Conservation (phyloP, 176 grass and related monocot species). For the Areca catechu region DNA sequence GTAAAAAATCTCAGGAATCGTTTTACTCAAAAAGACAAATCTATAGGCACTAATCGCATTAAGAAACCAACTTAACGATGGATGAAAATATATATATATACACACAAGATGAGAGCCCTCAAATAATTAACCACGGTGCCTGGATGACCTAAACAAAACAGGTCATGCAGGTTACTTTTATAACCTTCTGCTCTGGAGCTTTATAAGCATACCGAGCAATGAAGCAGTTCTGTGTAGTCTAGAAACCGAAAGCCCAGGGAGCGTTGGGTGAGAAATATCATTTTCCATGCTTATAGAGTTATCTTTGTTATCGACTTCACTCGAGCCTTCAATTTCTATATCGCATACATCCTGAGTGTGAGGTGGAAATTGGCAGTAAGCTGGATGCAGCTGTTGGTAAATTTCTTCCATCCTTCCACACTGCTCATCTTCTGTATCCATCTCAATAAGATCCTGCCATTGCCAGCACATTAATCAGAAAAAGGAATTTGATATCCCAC, state of each 20-base stretch:
- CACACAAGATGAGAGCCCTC: no score
- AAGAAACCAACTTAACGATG: no score
- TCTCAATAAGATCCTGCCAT: slow-evolving; percentile 64
- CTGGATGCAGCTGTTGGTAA: slow-evolving; percentile 27
- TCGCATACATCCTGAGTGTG: slow-evolving; percentile 3
- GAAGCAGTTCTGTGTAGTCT: slow-evolving; percentile 27
- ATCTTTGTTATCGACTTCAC: slow-evolving; percentile 25
- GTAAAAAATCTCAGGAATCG: no score
- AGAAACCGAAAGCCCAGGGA: slow-evolving; percentile 33
- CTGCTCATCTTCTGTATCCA: slow-evolving; percentile 67
- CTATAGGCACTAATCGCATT: no score
- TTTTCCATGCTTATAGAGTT: background rate
- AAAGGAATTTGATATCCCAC: no score
- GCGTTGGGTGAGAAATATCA: slow-evolving; percentile 40
- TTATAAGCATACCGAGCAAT: slow-evolving; percentile 29
- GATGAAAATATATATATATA: no score
- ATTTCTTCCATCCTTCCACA: slow-evolving; percentile 49
- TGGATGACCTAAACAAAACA: no score
- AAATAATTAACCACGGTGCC: no score
- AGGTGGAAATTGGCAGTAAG: slow-evolving; percentile 46
- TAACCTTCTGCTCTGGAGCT: slow-evolving; percentile 29
- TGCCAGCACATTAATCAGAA: no score
- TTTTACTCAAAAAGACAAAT: no score
- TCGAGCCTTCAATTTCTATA: slow-evolving; percentile 9
- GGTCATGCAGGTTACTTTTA: background rate